Evolutionary conservation across 2,329 filamentous ascomycete genomes (phyloP), one percentile per base, ranked within the genome.

Genomic region (Fusarium napiforme): DNA sequence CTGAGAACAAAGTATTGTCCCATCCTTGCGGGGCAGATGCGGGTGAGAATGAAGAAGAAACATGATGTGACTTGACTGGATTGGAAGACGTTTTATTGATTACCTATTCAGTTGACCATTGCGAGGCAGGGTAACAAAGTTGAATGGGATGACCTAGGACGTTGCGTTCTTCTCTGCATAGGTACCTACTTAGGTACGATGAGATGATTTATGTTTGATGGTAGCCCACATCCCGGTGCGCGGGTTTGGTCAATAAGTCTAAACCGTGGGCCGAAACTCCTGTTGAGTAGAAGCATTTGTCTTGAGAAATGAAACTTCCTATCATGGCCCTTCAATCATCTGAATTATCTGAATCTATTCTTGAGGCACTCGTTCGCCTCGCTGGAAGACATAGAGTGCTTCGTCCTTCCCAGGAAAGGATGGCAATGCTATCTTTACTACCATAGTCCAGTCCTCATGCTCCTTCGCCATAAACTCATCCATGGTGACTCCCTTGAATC

Each of bases 321-420:
- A 23, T 14, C 32, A 26, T 45, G 32, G 26, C 26, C 26, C 9
- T 12, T 12, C 16, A 12, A n/a, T 19, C 30, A 21, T 46, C 50
- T 37, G 10, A 15, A 26, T 9, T 26, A 40, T 52, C 59, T 32
- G 12, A 10, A 39, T 53, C 59, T 71, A 70, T 70, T 74, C 66
- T 32, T 36, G 42, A 11, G 80, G 79, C 26, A 80, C 84, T 67
- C 82, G 80, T n/a, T 82, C 77, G 21, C 85, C 85, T 60, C 86
- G 79, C 75, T 88, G 85, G 73, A 92, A 94, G 26, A 93, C 86
- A 81, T 91, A 94, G 62, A 94, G 77, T 1, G 90, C 92, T 82
- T 95, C 92, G 75, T 95, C 93, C 80, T 94, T 94, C 34, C 91
- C 92, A 6, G 92, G 89, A 81, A 94, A 94, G 79, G 91, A 93